Conservation (phyloP, 1,284 basidiomycete species). For the Sanghuangporus baumii region DNA sequence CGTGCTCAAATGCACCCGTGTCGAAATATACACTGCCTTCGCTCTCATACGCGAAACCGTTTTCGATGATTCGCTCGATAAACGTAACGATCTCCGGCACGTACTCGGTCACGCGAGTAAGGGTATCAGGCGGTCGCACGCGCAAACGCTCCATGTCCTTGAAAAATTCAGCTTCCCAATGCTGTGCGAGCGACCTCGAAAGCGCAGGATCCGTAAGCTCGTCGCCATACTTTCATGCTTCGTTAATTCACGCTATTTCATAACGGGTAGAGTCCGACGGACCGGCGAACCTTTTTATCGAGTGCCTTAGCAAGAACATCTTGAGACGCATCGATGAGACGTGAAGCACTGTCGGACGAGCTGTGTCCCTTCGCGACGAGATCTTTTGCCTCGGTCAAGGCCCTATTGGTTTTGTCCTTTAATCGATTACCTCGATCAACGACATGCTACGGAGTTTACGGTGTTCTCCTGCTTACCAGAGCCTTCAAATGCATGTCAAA, state of each 20-base stretch:
- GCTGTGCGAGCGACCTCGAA: constrained; percentile 78
- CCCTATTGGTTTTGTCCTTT: constrained; percentile 50
- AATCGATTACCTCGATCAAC: background rate
- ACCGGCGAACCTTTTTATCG: constrained; percentile 61
- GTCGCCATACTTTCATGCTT: constrained; percentile 54
- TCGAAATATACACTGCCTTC: constrained; percentile 96
- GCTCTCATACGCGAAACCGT: constrained; percentile 87
- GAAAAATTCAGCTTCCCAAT: constrained; percentile 92
- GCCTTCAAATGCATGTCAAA: constrained; percentile 82
- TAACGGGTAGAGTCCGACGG: constrained; percentile 6
- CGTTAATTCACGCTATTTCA: constrained; percentile 16
- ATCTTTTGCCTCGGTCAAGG: constrained; percentile 40
- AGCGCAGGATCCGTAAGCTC: constrained; percentile 86
- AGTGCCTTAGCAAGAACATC: constrained; percentile 73
- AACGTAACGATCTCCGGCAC: constrained; percentile 93
- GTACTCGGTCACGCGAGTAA: constrained; percentile 97
- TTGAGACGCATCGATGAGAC: constrained; percentile 65
- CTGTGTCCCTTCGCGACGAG: constrained; percentile 36
- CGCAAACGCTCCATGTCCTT: constrained; percentile 87
- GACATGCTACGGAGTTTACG: background rate
- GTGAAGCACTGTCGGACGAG: constrained; percentile 45
- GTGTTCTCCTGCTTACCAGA: constrained; percentile 46
- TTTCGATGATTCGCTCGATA: constrained; percentile 80
- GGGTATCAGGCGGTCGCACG: constrained; percentile 83
- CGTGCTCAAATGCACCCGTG: constrained; percentile 81